A percentile compares a stretch with the other conserved stretches of the same genome.
Conservation (phyloP, 306 rosid species). For the Cucumis hystrix region DNA sequence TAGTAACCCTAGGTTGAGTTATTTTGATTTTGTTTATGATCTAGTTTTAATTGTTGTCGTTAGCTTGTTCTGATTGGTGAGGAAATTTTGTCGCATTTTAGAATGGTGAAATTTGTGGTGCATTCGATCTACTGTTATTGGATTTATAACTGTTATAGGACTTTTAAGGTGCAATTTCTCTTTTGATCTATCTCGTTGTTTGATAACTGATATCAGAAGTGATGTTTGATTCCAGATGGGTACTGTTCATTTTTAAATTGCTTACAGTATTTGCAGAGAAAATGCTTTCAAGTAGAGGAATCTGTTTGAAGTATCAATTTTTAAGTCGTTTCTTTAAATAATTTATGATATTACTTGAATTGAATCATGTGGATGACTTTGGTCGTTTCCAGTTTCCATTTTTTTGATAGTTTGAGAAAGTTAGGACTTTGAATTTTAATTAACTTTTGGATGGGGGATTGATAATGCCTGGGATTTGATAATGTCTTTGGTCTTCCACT, state of each 20-base stretch:
- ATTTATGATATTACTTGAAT: neutral
- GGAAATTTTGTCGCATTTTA: neutral
- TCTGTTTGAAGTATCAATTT: neutral
- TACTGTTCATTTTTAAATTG: neutral
- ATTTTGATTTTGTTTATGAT: neutral
- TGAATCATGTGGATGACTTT: neutral
- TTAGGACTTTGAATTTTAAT: neutral
- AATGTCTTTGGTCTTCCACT: neutral
- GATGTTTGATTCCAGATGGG: neutral
- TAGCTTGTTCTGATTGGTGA: neutral
- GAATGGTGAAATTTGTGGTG: neutral
- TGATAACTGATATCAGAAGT: neutral
- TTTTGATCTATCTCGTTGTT: neutral
- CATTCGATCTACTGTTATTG: neutral
- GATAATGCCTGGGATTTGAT: neutral
- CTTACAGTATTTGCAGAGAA: neutral
- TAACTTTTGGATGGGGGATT: neutral
- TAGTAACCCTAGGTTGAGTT: neutral
- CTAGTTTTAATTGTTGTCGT: neutral
- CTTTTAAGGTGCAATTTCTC: neutral
- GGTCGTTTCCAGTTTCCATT: neutral
- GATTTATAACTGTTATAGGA: neutral
- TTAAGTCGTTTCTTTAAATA: neutral
- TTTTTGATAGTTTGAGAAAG: neutral
- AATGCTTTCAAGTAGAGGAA: neutral